Conservation (phyloP, 202 grass and related monocot genomes). For the Zoysia matrella region DNA sequence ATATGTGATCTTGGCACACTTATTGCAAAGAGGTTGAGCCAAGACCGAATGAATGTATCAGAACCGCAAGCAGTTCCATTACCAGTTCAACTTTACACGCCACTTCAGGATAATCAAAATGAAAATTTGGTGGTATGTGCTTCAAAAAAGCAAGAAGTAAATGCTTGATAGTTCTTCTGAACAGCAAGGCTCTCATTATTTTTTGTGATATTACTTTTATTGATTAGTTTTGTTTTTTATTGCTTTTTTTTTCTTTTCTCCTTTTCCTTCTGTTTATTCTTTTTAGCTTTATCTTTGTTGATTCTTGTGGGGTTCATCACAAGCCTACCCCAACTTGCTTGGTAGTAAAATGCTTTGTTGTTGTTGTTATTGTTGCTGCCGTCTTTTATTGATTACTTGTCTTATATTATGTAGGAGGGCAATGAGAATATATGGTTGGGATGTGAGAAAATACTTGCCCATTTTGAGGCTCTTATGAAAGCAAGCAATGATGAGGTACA, state of each 20-base stretch:
- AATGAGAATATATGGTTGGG: constrained; percentile 63
- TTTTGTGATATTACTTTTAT: constrained; percentile 7
- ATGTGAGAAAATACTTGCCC: constrained; percentile 71
- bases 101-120: constrained; percentile 58
- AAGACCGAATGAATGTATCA: constrained; percentile 59
- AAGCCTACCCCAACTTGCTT: too few relatives aligned
- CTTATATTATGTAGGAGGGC: constrained; percentile 59
- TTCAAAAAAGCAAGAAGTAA: constrained; percentile 43
- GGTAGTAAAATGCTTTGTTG: too few relatives aligned
- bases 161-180: constrained; percentile 24
- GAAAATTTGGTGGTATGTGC: constrained; percentile 73
- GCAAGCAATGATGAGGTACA: constrained; percentile 64
- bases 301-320: too few relatives aligned
- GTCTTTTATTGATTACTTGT: constrained; percentile 2
- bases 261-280: too few relatives aligned
- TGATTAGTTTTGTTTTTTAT: constrained; percentile 16
- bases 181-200: constrained; percentile 7
- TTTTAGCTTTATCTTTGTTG: too few relatives aligned
- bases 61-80: constrained; percentile 68
- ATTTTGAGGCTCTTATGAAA: constrained; percentile 84
- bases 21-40: constrained; percentile 72
- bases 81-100: constrained; percentile 64
- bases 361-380: too few relatives aligned
- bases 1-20: constrained; percentile 90
- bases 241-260: too few relatives aligned